Percentiles rank a stretch among this genome's conserved stretches.
phyloP scores from a whole-genome alignment of 148 eudicot species.

The Polygonum aviculare region DNA sequence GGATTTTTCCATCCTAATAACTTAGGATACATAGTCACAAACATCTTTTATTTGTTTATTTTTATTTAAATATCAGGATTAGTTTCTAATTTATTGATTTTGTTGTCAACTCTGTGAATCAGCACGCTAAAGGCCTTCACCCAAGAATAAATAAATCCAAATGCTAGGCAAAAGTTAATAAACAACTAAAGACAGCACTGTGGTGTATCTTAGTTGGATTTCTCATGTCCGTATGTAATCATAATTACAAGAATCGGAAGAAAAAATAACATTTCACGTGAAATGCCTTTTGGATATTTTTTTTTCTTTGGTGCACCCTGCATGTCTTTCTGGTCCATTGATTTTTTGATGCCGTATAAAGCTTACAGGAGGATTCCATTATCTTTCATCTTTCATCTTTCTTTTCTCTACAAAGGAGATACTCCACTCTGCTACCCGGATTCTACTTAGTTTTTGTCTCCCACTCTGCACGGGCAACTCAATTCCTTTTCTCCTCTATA shows the following conservation, averaged over 20 bases:
- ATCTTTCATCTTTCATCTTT: not conserved
- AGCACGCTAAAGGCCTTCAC: not conserved
- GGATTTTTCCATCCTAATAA: too few species aligned
- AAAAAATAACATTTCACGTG: not conserved
- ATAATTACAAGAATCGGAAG: not conserved
- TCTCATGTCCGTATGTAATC: not conserved
- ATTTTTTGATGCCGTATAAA: conserved; percentile 26
- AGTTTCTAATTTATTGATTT: not conserved
- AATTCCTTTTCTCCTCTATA: not conserved
- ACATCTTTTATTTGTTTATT: too few species aligned
- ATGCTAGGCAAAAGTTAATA: not conserved
- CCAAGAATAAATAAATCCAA: too few species aligned
- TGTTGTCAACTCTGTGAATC: not conserved
- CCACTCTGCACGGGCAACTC: conserved; percentile 3
- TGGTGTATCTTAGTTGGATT: not conserved
- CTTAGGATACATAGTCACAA: too few species aligned
- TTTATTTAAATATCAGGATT: too few species aligned
- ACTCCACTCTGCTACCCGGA: conserved; percentile 25
- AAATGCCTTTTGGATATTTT: not conserved
- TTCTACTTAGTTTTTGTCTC: conserved; percentile 1
- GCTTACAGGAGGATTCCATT: conserved; percentile 57
- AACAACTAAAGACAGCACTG: not conserved
- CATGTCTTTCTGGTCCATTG: conserved; percentile 10
- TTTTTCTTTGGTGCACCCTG: not conserved
- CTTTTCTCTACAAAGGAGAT: conserved; percentile 13